These are phyloP conservation scores for Thermochaetoides thermophila DNA, from an alignment of 495 filamentous ascomycete genomes.

Conservation along the genomic window DNA sequence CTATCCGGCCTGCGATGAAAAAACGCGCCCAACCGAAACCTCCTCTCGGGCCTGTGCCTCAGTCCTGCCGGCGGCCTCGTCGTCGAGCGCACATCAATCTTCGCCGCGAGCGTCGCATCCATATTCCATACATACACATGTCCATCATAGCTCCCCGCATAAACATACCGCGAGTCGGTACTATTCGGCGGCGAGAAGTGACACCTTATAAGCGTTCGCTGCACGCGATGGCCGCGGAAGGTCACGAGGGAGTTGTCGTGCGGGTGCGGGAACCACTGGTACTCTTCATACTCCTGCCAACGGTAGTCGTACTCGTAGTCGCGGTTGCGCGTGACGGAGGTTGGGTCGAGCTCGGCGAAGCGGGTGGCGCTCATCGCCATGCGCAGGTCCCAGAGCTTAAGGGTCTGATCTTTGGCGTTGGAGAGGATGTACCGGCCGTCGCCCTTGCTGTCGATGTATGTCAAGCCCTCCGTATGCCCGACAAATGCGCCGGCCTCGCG, in stretches of 20 bases:
- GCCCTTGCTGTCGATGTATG: conserved; percentile 91
- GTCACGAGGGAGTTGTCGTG: conserved; percentile 88
- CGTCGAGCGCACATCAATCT: conserved; percentile 58
- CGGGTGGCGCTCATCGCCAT: conserved; percentile 58
- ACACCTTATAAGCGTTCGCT: conserved; percentile 82
- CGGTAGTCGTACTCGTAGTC: conserved; percentile 79
- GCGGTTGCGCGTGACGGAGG: conserved; percentile 27
- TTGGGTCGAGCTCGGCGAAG: conserved; percentile 36
- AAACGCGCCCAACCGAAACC: no score
- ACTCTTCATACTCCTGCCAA: conserved; percentile 51
- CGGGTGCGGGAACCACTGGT: conserved; percentile 58
- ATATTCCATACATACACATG: conserved; percentile 85
- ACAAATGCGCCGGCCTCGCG: conserved; percentile 85
- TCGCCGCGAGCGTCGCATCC: conserved; percentile 73
- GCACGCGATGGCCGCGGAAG: conserved; percentile 75
- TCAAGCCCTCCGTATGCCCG: conserved; percentile 87
- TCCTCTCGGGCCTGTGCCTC: no score
- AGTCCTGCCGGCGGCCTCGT: conserved; percentile 26
- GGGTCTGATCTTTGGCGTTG: conserved; percentile 90
- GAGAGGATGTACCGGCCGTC: conserved; percentile 89
- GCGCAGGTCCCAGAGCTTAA: conserved; percentile 95
- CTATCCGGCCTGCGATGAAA: conserved; percentile 23
- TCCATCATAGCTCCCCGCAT: conserved; percentile 77
- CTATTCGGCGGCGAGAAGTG: conserved; percentile 87
- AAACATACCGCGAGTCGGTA: conserved; percentile 85